These are phyloP conservation scores for Emmonsiellopsis sp. DNA, from an alignment of 2,329 filamentous ascomycete species.

Conservation along the genomic window DNA sequence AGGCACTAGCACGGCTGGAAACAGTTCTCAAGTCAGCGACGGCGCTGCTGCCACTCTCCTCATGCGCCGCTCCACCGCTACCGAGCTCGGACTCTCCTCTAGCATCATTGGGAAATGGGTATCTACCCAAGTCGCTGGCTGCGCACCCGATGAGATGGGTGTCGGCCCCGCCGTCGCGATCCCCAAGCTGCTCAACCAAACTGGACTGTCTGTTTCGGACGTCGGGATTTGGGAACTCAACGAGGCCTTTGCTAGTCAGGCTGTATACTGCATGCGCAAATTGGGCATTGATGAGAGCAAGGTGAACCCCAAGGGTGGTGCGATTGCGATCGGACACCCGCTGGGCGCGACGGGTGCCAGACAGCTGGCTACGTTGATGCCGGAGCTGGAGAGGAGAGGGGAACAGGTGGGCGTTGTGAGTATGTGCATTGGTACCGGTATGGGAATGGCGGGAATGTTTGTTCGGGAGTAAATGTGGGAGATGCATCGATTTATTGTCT, in stretches of 20 bases:
- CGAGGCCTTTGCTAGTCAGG: conserved; percentile 62
- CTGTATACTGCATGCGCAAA: conserved; percentile 61
- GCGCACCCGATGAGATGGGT: conserved; percentile 87
- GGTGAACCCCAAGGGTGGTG: conserved; percentile 87
- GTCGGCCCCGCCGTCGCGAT: conserved; percentile 81
- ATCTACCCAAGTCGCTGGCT: conserved; percentile 65
- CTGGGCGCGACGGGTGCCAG: conserved; percentile 80
- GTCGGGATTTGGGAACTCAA: conserved; percentile 90
- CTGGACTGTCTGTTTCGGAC: conserved; percentile 58
- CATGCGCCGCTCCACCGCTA: conserved; percentile 75
- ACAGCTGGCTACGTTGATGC: conserved; percentile 66
- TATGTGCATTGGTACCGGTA: conserved; percentile 83
- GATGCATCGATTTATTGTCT: neutral
- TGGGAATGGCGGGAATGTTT: conserved; percentile 64
- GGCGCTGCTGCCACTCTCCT: conserved; percentile 76
- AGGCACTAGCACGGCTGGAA: conserved; percentile 76
- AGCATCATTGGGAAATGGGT: conserved; percentile 78
- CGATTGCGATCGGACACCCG: conserved; percentile 88
- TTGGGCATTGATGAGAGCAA: conserved; percentile 51
- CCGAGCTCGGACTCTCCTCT: conserved; percentile 57
- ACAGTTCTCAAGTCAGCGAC: conserved; percentile 76
- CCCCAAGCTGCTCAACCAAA: conserved; percentile 64
- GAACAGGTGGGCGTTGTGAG: conserved; percentile 75
- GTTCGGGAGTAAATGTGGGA: conserved; percentile 46
- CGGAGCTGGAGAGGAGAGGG: conserved; percentile 56